Base-by-base conservation (phyloP, 1,139 yeast genomes). In the Kodamaea sp. region DNA sequence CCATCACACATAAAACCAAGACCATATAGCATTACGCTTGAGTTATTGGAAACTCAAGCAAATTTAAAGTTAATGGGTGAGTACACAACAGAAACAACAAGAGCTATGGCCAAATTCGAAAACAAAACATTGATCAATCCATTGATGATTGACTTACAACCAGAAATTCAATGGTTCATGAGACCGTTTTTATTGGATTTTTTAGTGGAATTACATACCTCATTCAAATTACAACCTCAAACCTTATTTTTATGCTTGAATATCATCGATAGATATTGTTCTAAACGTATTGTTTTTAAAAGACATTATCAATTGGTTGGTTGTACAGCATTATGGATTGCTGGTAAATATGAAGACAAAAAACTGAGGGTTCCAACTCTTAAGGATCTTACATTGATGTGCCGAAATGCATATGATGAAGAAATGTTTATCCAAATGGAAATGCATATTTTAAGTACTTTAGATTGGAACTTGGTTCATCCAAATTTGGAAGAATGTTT, bases 371-470 rank as follows among this genome's bases (percentile, higher is more conserved):
- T 88, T 4, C 96, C 97, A 25, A 81, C 92, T 1, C 70, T 89
- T 40, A 73, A 78, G 39, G 96, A 89, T 54, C 74, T 90, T 48
- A 74, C 84, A 15, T 67, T 79, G 49, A 78, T 88, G 81, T 87
- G 96, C 62, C 77, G 95, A 45, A 79, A 81, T 53, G 88, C 89
- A 9, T 90, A 88, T 58, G 95, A 88, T 48, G 84, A 81, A 49
- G 83, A 84, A 45, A 88, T 90, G 95, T 89, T 92, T 63, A 74
- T 84, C 32, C 97, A 90, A 61, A 92, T 92, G 97, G 97, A 92
- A 64, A 78, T 79, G 62, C 97, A 92, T 60, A 84, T 92, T 31
- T 68, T 92, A 39, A 67, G 80, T 39, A 89, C 97, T 1, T 67
- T 92, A 40, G 86, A 86, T 40, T 92, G 98, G 98, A 69, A 75